Evolutionary conservation across 441 rosid genomes (phyloP), one percentile per base, ranked within the genome.

Genomic region (Viola pubescens): DNA sequence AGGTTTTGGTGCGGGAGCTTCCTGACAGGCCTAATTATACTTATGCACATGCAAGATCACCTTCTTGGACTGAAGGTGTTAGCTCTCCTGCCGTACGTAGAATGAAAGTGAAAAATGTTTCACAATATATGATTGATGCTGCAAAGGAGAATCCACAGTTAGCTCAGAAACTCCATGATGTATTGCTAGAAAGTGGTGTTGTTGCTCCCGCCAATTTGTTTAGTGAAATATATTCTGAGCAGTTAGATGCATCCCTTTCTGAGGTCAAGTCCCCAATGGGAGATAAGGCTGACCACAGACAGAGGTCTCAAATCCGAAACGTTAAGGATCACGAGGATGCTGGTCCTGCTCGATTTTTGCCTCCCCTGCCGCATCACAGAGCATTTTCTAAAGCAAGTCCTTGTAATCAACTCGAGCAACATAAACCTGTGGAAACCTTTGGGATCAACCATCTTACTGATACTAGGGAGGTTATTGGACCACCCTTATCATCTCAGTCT

Each of bases 41-140:
- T 73, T 63, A 73, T 64, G 51, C 70, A 0, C 98, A 92, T 77
- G 83, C 79, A 56, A 84, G 96, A 73, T 86, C 91, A 64, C 98
- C 97, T 65, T 92, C 98, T 54, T 92, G 98, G 98, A 92, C 98
- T 34, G 98, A 92, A 84, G 98, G 98, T 62, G 86, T 89, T 67
- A 84, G 82, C 75, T 92, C 92, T 48, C 97, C 97, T 11, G 94
- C 96, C 58, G 97, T 68, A 5, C 92, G 61, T 53, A 82, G 82
- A 74, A 89, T 84, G 98, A 87, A 92, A 80, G 97, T 87, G 70
- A 92, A 89, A 87, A 89, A 92, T 75, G 97, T 92, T 71, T 92
- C 98, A 43, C 85, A 76, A 60, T 92, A 92, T 70, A 86, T 92
- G 97, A 86, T 92, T 68, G 87, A 92, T 76, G 98, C 96, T 64